Conservation (phyloP, 208 protist species). For the Lotmaria passim region DNA sequence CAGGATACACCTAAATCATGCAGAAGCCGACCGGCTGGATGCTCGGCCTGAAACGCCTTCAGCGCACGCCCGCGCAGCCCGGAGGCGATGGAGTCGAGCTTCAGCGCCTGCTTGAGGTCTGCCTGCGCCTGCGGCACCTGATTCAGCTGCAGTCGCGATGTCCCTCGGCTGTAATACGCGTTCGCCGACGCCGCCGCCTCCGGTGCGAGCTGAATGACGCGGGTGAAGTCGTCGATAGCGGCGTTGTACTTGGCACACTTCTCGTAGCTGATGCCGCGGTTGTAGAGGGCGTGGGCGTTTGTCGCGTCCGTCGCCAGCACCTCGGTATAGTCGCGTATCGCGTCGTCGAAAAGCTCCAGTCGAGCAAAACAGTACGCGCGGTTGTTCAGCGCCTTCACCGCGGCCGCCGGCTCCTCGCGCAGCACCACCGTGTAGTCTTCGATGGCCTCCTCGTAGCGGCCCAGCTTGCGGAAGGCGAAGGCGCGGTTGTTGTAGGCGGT, state of each 20-base stretch:
- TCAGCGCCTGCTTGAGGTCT: constrained; percentile 33
- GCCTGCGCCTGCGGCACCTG: constrained; percentile 26
- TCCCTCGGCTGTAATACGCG: constrained; percentile 88
- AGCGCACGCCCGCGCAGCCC: constrained; percentile 24
- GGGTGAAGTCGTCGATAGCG: constrained; percentile 81
- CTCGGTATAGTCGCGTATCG: constrained; percentile 78
- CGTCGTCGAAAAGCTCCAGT: constrained; percentile 57
- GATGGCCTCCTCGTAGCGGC: constrained; percentile 52
- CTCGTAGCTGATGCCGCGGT: constrained; percentile 86
- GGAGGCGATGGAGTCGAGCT: constrained; percentile 23
- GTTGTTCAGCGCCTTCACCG: constrained; percentile 78
- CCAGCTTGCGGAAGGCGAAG: constrained; percentile 74
- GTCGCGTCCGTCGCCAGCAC: constrained; percentile 60
- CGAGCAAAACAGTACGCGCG: constrained; percentile 81
- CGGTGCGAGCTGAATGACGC: constrained; percentile 71
- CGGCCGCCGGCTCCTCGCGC: constrained; percentile 27
- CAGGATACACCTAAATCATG: constrained; percentile 7
- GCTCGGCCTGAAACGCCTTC: constrained; percentile 22
- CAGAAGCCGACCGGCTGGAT: constrained; percentile 26
- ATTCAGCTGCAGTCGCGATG: constrained; percentile 41
- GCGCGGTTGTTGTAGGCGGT: constrained; percentile 61
- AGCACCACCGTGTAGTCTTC: constrained; percentile 65
- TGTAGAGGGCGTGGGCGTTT: constrained; percentile 85
- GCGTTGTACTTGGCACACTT: constrained; percentile 71
- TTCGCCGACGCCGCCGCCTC: constrained; percentile 54